Percentiles rank a stretch among this genome's conserved stretches.
These are phyloP conservation scores for Tremella yokohamensis DNA, from an alignment of 768 basidiomycete species.

Conservation along the genomic window DNA sequence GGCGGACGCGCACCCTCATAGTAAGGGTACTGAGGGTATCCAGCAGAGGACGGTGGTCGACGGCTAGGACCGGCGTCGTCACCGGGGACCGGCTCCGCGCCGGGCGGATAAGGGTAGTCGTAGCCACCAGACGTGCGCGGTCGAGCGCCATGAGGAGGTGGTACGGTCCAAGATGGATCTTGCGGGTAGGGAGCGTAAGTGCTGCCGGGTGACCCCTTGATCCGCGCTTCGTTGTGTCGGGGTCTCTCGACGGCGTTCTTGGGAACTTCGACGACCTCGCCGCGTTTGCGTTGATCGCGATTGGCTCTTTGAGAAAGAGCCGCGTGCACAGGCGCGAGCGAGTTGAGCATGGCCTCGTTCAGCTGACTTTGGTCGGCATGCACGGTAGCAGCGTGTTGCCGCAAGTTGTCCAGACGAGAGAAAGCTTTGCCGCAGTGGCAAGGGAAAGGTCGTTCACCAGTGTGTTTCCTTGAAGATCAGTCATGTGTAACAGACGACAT, in stretches of 20 bases:
- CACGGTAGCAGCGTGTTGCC: conserved; percentile 95
- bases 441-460: conserved; percentile 91
- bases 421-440: conserved; percentile 96
- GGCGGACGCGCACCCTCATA: conserved; percentile 29
- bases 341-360: conserved; percentile 48
- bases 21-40: conserved; percentile 19
- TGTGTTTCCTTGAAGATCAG: conserved; percentile 72
- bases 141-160: conserved; percentile 19
- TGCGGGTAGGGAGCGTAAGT: conserved; percentile 30
- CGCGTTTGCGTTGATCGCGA: conserved; percentile 46
- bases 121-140: conserved; percentile 33
- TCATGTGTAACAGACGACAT: neutral
- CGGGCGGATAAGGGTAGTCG: conserved; percentile 29
- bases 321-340: conserved; percentile 46
- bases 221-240: conserved; percentile 32
- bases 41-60: conserved; percentile 31
- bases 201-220: conserved; percentile 15
- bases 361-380: conserved; percentile 72
- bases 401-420: conserved; percentile 90
- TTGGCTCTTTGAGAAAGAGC: conserved; percentile 46
- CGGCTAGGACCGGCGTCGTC: conserved; percentile 30
- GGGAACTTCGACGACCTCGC: conserved; percentile 49
- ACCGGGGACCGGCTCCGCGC: conserved; percentile 5
- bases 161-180: conserved; percentile 13
- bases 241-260: conserved; percentile 45